Base-by-base conservation (phyloP, 176 grass and related monocot genomes). In the Avena sativa region DNA sequence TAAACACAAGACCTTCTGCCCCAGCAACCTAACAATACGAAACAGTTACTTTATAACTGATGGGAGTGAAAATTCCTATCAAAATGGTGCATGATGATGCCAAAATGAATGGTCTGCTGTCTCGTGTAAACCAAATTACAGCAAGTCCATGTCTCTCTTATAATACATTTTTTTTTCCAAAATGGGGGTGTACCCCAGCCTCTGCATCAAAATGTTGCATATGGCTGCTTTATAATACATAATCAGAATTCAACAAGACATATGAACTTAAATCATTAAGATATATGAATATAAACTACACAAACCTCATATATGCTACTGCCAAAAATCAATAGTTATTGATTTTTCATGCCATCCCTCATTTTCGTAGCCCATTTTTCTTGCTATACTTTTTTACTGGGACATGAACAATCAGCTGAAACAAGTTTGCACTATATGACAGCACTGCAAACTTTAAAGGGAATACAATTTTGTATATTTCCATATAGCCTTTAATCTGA, bases 21-120 rank as follows among this genome's bases (percentile, higher is more conserved):
- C 92, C 97, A 83, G 94, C 92, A 58, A 97, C 92, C 95, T 97
- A 90, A 89, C 51, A 82, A 71, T 78, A 80, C 26, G 79, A 46
- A 68, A 83, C 19, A 76, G 57, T 46, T 53, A 78, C 77, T 67
- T 76, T 43, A 48, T 11, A 81, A 85, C 16, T 80, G 75, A 30
- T 59, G 13, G 56, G 28, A 28, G 28, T 28, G 28, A 30, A 30
- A 30, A 30, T 30, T 43, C 40, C 16, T 43, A 74, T n/a, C 17
- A 73, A 43, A 38, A 81, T 20, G 6, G 21, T 52, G 75, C 48
- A 81, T 49, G 81, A 70, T 79, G 64, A 83, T 83, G 19, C 32
- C 8, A 47, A 59, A 84, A 84, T 2, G 12, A 69, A 59, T 66
- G 34, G 16, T 56, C 28, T 28, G 28, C 28, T 28, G 80, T 4